Percentiles rank a stretch among this genome's conserved stretches.
Conservation (phyloP, 1,139 yeast genomes). For the Taiozyma sp. region DNA sequence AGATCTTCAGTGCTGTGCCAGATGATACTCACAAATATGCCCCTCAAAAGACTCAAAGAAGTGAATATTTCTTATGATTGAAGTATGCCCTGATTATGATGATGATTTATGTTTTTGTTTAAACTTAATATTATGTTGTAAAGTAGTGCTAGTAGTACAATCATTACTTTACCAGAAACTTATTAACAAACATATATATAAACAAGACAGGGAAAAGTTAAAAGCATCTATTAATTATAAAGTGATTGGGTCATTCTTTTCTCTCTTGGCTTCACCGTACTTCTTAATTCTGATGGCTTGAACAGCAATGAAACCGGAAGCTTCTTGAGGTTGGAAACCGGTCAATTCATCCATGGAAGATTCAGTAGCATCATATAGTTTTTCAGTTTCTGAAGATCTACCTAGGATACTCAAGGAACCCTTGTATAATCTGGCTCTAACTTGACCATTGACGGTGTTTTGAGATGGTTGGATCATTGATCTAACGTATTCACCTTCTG, state of each 20-base stretch:
- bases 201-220: too few relatives aligned
- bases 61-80: slow-evolving; percentile 68
- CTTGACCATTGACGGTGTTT: slow-evolving; percentile 91
- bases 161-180: too few relatives aligned
- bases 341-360: slow-evolving; percentile 99
- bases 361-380: slow-evolving; percentile 94
- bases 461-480: slow-evolving; percentile 93
- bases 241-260: slow-evolving; percentile 42
- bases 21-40: slow-evolving; percentile 79
- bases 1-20: slow-evolving; percentile 93
- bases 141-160: too few relatives aligned
- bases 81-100: neutral
- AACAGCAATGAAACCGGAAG: slow-evolving; percentile 95
- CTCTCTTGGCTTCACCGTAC: slow-evolving; percentile 93
- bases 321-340: slow-evolving; percentile 95
- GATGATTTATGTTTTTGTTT: neutral
- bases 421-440: slow-evolving; percentile 90
- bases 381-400: slow-evolving; percentile 92
- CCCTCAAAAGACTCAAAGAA: slow-evolving; percentile 67
- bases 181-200: too few relatives aligned
- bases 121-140: too few relatives aligned
- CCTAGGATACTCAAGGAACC: slow-evolving; percentile 82
- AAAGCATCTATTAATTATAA: slow-evolving; percentile 18
- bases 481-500: slow-evolving; percentile 96
- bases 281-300: slow-evolving; percentile 98